These are phyloP conservation scores for Boletus rufocinnamomeus DNA, from an alignment of 768 basidiomycete genomes.

Conservation along the genomic window DNA sequence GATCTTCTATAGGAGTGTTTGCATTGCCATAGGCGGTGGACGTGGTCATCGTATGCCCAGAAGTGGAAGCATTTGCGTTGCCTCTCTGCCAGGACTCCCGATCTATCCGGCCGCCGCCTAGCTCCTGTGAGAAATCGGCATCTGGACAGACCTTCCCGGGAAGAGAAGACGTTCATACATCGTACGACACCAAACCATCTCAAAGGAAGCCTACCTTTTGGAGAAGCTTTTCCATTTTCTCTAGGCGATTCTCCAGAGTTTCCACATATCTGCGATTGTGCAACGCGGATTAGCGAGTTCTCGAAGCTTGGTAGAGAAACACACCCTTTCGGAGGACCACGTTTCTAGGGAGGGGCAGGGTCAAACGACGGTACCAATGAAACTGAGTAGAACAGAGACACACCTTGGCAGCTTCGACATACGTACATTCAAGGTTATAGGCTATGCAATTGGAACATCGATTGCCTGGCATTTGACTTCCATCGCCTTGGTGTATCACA, in stretches of 20 bases:
- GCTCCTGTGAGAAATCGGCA: constrained; percentile 58
- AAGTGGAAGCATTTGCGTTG: constrained; percentile 10
- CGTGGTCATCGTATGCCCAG: constrained; percentile 17
- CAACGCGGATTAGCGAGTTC: background rate
- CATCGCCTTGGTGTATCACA: constrained; percentile 49
- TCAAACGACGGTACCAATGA: background rate
- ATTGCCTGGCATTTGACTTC: constrained; percentile 56
- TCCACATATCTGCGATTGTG: constrained; percentile 54
- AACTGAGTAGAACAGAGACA: background rate
- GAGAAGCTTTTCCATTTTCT: constrained; percentile 65
- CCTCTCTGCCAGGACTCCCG: constrained; percentile 38
- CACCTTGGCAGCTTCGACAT: constrained; percentile 58
- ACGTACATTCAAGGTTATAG: constrained; percentile 53
- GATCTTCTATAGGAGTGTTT: constrained; percentile 19
- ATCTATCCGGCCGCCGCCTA: constrained; percentile 47
- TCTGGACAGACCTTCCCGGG: constrained; percentile 63
- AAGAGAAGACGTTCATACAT: background rate
- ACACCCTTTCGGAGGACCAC: constrained; percentile 41
- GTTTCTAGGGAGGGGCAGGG: constrained; percentile 34
- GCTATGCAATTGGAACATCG: constrained; percentile 58
- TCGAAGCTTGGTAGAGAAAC: constrained; percentile 1
- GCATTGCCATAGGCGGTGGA: constrained; percentile 13
- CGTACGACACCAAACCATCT: constrained; percentile 2
- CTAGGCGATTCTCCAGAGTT: constrained; percentile 58
- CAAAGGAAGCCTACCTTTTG: constrained; percentile 41